phyloP scores from a whole-genome alignment of 768 basidiomycete species.

The Leccinum fibrillosum region DNA sequence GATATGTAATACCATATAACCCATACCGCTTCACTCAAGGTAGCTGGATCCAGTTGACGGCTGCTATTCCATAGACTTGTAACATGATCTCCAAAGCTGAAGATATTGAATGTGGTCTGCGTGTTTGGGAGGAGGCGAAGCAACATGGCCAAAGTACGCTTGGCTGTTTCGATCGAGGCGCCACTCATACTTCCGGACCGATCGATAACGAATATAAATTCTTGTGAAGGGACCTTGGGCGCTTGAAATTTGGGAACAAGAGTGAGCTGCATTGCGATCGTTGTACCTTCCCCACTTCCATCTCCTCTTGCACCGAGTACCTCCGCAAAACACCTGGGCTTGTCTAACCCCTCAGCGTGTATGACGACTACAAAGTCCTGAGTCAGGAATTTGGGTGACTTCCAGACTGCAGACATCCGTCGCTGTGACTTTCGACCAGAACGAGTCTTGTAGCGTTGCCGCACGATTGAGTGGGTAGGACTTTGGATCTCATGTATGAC shows the following conservation, averaged over 20 bases:
- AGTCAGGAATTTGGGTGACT: constrained; percentile 41
- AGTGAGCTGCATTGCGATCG: constrained; percentile 50
- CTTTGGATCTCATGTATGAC: constrained; percentile 38
- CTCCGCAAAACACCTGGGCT: constrained; percentile 57
- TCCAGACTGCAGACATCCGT: constrained; percentile 38
- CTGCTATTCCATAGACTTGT: constrained; percentile 37
- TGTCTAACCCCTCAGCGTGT: constrained; percentile 46
- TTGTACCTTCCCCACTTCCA: constrained; percentile 11
- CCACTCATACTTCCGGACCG: constrained; percentile 52
- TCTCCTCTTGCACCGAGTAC: constrained; percentile 21
- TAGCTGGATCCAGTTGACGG: constrained; percentile 24
- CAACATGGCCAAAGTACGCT: constrained; percentile 43
- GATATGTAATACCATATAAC: not conserved
- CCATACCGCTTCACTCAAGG: constrained; percentile 37
- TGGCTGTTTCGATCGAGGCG: constrained; percentile 44
- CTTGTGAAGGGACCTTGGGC: constrained; percentile 42
- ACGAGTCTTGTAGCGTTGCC: constrained; percentile 34
- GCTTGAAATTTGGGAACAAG: constrained; percentile 52
- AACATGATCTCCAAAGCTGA: constrained; percentile 43
- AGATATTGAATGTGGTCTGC: constrained; percentile 53
- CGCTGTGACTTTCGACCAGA: constrained; percentile 36
- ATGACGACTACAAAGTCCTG: constrained; percentile 52
- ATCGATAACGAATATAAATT: constrained; percentile 62
- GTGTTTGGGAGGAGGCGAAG: constrained; percentile 45
- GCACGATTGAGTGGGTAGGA: constrained; percentile 42